Conservation (phyloP, 1,284 basidiomycete genomes). For the Ganoderma sinense region DNA sequence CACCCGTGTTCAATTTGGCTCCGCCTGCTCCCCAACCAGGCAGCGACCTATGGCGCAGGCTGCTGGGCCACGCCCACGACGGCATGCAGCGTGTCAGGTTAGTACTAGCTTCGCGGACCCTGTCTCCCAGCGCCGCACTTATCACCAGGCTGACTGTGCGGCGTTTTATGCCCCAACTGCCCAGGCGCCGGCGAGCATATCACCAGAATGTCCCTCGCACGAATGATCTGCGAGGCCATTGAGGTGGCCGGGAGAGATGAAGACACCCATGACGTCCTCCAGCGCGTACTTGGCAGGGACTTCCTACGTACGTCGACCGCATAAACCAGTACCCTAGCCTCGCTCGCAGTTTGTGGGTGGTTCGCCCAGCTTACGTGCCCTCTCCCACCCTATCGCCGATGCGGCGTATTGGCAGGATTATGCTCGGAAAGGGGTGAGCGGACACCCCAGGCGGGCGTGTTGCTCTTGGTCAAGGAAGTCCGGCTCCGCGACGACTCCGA, state of each 20-base stretch:
- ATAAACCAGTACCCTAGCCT: neutral
- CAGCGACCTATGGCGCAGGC: slow-evolving; percentile 69
- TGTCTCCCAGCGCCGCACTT: neutral
- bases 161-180: neutral
- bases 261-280: slow-evolving; percentile 42
- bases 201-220: slow-evolving; percentile 45
- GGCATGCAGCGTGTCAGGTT: slow-evolving; percentile 78
- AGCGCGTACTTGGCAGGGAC: slow-evolving; percentile 35
- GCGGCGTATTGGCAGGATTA: slow-evolving; percentile 26
- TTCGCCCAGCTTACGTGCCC: neutral
- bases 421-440: slow-evolving; percentile 36
- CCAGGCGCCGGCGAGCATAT: slow-evolving; percentile 53
- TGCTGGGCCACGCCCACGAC: slow-evolving; percentile 65
- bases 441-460: slow-evolving; percentile 46
- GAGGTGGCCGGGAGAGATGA: slow-evolving; percentile 31
- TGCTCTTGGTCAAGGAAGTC: slow-evolving; percentile 55
- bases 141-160: neutral
- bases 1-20: slow-evolving; percentile 4
- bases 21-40: slow-evolving; percentile 44
- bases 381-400: slow-evolving; percentile 5
- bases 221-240: slow-evolving; percentile 41
- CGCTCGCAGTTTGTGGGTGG: neutral
- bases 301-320: slow-evolving; percentile 34
- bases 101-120: slow-evolving; percentile 4
- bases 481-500: slow-evolving; percentile 30